Conservation (phyloP, 768 basidiomycete species). For the Tricholoma hemisulphureum region DNA sequence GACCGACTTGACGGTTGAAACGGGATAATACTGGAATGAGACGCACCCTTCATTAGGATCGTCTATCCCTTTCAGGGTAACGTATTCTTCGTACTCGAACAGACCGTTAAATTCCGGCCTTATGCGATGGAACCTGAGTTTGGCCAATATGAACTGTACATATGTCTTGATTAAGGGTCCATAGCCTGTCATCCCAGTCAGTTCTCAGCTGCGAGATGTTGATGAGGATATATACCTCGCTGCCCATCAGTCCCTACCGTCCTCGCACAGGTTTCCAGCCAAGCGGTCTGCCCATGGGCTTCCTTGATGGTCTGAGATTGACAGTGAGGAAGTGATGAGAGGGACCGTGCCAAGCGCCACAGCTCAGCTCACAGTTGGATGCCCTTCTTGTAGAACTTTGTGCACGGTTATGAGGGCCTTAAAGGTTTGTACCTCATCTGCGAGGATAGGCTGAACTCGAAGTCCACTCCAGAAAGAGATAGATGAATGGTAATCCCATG, state of each 20-base stretch:
- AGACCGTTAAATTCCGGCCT: conserved; percentile 98
- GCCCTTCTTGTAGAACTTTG: conserved; percentile 97
- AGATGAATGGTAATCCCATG: conserved; percentile 98
- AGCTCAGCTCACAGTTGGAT: conserved; percentile 70
- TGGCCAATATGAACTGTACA: conserved; percentile 92
- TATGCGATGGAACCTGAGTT: conserved; percentile 92
- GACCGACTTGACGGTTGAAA: conserved; percentile 11
- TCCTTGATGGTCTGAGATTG: conserved; percentile 86
- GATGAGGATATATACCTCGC: conserved; percentile 52
- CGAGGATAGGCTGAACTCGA: conserved; percentile 92
- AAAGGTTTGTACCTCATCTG: conserved; percentile 98
- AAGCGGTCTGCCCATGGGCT: conserved; percentile 93
- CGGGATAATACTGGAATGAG: conserved; percentile 1
- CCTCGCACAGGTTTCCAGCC: conserved; percentile 96
- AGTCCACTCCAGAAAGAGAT: conserved; percentile 98
- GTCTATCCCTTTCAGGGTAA: conserved; percentile 94
- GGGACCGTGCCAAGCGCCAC: neutral
- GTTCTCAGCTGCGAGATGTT: conserved; percentile 2
- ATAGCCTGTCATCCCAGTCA: conserved; percentile 59
- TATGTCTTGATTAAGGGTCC: conserved; percentile 92
- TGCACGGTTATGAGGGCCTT: conserved; percentile 97
- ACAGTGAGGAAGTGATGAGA: conserved; percentile 5
- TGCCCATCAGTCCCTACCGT: conserved; percentile 77
- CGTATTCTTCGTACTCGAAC: conserved; percentile 99
- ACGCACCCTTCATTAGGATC: conserved; percentile 98